Evolutionary conservation across 768 basidiomycete genomes (phyloP).

Genomic region (Phlebiopsis gigantea): DNA sequence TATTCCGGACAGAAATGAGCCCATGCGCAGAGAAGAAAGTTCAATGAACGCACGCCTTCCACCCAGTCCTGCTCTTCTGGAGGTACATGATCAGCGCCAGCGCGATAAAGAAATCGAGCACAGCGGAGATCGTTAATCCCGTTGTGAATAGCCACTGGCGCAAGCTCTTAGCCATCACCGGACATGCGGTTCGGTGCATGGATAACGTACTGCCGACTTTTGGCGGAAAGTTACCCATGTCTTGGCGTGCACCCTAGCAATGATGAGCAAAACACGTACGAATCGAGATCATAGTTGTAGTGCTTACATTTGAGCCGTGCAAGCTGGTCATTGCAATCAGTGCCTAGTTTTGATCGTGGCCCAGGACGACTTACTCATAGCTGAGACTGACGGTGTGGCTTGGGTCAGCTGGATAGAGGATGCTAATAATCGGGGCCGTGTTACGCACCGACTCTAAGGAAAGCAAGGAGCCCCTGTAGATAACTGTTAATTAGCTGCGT

Average conservation of each 20-base stretch:
- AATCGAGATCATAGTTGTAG: no score
- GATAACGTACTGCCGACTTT: neutral
- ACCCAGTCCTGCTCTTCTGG: neutral
- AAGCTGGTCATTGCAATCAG: slow-evolving; percentile 1
- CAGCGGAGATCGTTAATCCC: neutral
- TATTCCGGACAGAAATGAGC: neutral
- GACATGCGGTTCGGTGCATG: neutral
- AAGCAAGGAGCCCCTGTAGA: slow-evolving; percentile 1
- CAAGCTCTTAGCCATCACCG: neutral
- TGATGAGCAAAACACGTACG: neutral
- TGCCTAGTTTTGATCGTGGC: neutral
- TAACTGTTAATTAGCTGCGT: no score
- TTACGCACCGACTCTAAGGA: slow-evolving; percentile 5
- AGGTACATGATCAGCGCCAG: slow-evolving; percentile 1
- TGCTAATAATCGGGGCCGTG: neutral
- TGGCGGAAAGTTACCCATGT: neutral
- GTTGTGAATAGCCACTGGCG: slow-evolving; percentile 4
- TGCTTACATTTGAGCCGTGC: slow-evolving; percentile 2
- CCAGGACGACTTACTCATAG: no score
- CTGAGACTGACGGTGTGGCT: no score
- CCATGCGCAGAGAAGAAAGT: neutral
- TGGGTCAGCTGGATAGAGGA: no score
- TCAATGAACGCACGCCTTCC: neutral
- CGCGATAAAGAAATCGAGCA: neutral
- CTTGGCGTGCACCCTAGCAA: neutral